phyloP scores from a whole-genome alignment of 1,139 yeast genomes.

The Hyphopichia pseudoburtonii region DNA sequence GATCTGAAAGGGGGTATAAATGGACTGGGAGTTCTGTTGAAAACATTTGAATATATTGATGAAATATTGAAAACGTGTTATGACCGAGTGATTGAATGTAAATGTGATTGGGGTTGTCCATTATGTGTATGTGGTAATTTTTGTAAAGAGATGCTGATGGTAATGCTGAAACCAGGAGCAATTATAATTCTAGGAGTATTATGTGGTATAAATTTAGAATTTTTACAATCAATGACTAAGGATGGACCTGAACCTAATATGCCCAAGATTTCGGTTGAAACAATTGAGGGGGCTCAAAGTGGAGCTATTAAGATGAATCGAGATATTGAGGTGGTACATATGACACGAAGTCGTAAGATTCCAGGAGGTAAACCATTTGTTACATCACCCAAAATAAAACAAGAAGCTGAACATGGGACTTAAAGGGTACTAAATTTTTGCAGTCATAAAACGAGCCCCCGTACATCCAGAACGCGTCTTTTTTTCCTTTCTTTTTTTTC shows the following conservation, averaged over 20 bases:
- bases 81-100: constrained; percentile 60
- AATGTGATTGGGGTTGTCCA: constrained; percentile 88
- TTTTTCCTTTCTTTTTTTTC: no score
- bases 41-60: constrained; percentile 77
- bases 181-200: constrained; percentile 62
- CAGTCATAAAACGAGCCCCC: no score
- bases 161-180: constrained; percentile 86
- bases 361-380: no score
- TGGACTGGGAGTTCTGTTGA: constrained; percentile 78
- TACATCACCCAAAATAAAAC: no score
- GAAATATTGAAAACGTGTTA: constrained; percentile 61
- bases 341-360: constrained; percentile 9
- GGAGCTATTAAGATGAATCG: constrained; percentile 55
- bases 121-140: constrained; percentile 76
- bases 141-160: constrained; percentile 80
- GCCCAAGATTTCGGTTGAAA: constrained; percentile 67
- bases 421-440: no score
- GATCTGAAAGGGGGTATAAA: constrained; percentile 77
- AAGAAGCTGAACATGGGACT: no score
- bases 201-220: constrained; percentile 47
- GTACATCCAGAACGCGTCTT: no score
- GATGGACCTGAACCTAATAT: constrained; percentile 86
- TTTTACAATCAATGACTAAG: constrained; percentile 39
- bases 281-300: constrained; percentile 56
- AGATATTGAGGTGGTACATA: constrained; percentile 59